Conservation (phyloP, 192 early-diverging fungal species). For the Backusella westeae region DNA sequence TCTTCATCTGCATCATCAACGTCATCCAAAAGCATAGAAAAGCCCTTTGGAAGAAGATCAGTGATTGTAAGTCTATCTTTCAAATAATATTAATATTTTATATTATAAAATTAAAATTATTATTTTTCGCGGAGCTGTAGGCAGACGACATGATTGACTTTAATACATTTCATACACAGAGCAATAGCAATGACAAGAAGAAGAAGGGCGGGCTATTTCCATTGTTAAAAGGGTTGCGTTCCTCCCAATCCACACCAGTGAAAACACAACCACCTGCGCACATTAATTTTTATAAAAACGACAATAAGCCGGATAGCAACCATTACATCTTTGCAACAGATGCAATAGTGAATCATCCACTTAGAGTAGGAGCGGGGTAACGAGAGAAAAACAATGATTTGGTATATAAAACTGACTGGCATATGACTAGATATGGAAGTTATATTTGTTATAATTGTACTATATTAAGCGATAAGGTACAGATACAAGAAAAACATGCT, state of each 20-base stretch:
- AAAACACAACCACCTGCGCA: slow-evolving; percentile 2
- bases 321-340: slow-evolving; percentile 31
- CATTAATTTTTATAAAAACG: slow-evolving; percentile 33
- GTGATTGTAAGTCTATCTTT: background rate
- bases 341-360: slow-evolving; percentile 40
- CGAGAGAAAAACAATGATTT: background rate
- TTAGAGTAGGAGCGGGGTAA: slow-evolving; percentile 35
- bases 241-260: slow-evolving; percentile 24
- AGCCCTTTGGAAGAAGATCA: slow-evolving; percentile 8
- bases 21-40: slow-evolving; percentile 1
- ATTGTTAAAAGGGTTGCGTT: background rate
- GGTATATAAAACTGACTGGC: background rate
- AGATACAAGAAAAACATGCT: background rate
- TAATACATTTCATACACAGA: background rate
- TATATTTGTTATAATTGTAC: slow-evolving; percentile 47
- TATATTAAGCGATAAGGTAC: slow-evolving; percentile 36
- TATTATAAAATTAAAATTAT: too few relatives aligned
- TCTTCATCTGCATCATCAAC: background rate
- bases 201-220: slow-evolving; percentile 2
- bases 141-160: slow-evolving; percentile 6
- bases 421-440: slow-evolving; percentile 31
- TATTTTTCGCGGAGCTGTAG: background rate
- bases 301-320: background rate
- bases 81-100: too few relatives aligned
- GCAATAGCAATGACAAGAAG: background rate